Percentiles rank a stretch among this genome's conserved stretches.
phyloP scores from a whole-genome alignment of 352 stramenopile species.

The Phytophthora crassamura region DNA sequence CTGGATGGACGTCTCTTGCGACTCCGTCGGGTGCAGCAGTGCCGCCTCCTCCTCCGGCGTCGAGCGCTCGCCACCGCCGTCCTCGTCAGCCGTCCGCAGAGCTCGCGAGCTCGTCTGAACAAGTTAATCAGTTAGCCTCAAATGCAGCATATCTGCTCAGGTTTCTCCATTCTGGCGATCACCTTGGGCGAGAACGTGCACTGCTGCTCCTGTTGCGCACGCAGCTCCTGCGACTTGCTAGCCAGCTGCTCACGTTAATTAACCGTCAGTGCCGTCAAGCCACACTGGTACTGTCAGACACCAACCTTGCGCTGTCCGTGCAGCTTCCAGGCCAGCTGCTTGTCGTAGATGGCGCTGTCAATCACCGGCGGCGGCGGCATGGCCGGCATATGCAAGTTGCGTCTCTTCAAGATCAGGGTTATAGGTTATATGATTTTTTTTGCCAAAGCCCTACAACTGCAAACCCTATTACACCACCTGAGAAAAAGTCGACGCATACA shows the following conservation, averaged over 20 bases:
- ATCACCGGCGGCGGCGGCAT: conserved; percentile 10
- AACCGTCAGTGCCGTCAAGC: background rate
- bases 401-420: background rate
- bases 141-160: background rate
- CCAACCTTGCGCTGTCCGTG: conserved; percentile 56
- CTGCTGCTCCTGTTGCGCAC: conserved; percentile 45
- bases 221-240: conserved; percentile 51
- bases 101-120: conserved; percentile 22
- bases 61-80: conserved; percentile 3
- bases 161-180: background rate
- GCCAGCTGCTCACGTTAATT: conserved; percentile 34
- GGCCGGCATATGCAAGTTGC: background rate
- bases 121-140: background rate
- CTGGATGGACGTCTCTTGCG: conserved; percentile 69
- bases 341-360: conserved; percentile 56
- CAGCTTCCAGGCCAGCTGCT: conserved; percentile 68
- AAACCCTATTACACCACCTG: too few relatives aligned
- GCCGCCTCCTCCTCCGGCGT: conserved; percentile 16
- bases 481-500: too few relatives aligned
- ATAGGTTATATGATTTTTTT: too few relatives aligned
- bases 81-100: conserved; percentile 10
- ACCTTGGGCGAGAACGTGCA: conserved; percentile 77
- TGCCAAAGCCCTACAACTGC: too few relatives aligned
- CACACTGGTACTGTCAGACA: background rate
- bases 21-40: conserved; percentile 55